Percentiles rank a stretch among this genome's conserved stretches.
phyloP scores from a whole-genome alignment of 2,329 filamentous ascomycete genomes.

The Chrysoporthe cubensis region DNA sequence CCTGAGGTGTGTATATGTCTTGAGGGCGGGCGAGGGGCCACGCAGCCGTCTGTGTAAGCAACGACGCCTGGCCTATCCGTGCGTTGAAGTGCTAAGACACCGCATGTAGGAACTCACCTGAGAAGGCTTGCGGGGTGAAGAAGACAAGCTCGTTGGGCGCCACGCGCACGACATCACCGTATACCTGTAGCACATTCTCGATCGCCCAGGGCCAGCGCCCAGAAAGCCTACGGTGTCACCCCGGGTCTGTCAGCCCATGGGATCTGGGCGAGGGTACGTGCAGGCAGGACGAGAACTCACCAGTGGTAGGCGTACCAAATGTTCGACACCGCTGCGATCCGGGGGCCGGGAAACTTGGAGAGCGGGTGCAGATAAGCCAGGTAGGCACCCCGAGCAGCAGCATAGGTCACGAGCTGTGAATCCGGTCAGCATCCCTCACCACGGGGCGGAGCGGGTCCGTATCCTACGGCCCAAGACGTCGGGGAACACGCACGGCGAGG shows the following conservation, averaged over 20 bases:
- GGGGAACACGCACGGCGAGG: too few species aligned
- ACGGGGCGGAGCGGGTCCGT: too few species aligned
- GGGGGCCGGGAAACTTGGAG: constrained; percentile 12
- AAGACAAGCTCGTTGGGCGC: constrained; percentile 19
- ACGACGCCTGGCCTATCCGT: too few species aligned
- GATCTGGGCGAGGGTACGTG: not conserved
- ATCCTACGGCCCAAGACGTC: too few species aligned
- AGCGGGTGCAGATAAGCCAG: constrained; percentile 10
- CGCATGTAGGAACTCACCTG: not conserved
- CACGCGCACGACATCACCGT: constrained; percentile 19
- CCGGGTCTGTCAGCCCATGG: too few species aligned
- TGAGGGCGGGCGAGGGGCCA: too few species aligned
- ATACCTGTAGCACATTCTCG: not conserved
- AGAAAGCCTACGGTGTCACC: not conserved
- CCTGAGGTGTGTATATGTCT: constrained; percentile 27
- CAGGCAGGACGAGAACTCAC: not conserved
- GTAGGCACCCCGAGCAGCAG: too few species aligned
- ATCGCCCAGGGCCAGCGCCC: constrained; percentile 12
- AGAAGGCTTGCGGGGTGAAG: not conserved
- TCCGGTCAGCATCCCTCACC: too few species aligned
- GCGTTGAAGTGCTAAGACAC: too few species aligned
- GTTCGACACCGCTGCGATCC: constrained; percentile 12
- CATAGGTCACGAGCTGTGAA: too few species aligned
- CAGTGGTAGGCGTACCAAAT: constrained; percentile 8
- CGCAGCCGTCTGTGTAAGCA: too few species aligned